Conservation (phyloP, 805 yeast species). For the Candida krabiensis region DNA sequence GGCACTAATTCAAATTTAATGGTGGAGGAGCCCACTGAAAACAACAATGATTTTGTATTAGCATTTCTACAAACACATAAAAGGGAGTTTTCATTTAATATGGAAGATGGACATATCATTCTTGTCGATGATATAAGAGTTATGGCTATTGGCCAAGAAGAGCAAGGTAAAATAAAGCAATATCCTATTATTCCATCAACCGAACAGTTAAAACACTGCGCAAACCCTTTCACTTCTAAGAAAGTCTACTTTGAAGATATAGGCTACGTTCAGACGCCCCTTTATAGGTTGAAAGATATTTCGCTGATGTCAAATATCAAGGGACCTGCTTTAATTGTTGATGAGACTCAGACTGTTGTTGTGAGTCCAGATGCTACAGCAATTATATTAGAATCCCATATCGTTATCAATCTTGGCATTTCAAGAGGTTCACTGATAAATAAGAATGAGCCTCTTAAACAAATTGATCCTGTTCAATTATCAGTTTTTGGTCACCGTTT, state of each 20-base stretch:
- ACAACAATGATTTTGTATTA: slow-evolving; percentile 35
- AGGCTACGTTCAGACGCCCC: slow-evolving; percentile 24
- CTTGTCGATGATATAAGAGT: slow-evolving; percentile 63
- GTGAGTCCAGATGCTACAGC: slow-evolving; percentile 38
- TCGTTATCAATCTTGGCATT: slow-evolving; percentile 25
- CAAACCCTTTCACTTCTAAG: slow-evolving; percentile 59
- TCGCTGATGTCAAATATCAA: slow-evolving; percentile 29
- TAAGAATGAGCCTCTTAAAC: slow-evolving; percentile 8
- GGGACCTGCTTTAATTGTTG: slow-evolving; percentile 40
- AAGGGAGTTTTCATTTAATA: slow-evolving; percentile 66
- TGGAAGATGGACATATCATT: slow-evolving; percentile 52
- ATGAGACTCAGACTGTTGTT: slow-evolving; percentile 39
- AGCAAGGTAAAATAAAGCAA: slow-evolving; percentile 32
- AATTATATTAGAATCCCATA: slow-evolving; percentile 35
- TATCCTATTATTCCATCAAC: slow-evolving; percentile 77
- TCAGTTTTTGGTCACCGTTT: slow-evolving; percentile 44
- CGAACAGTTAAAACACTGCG: slow-evolving; percentile 51
- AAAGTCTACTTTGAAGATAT: slow-evolving; percentile 32
- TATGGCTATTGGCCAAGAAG: slow-evolving; percentile 54
- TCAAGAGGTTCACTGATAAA: slow-evolving; percentile 12
- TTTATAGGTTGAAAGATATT: slow-evolving; percentile 31
- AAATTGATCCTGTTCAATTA: slow-evolving; percentile 39
- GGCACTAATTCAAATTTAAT: slow-evolving; percentile 82
- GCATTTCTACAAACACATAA: slow-evolving; percentile 53
- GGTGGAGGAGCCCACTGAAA: slow-evolving; percentile 42